A percentile compares a stretch with the other conserved stretches of the same genome.
These are phyloP conservation scores for Erodium trifolium DNA, from an alignment of 441 rosid species.

Conservation along the genomic window DNA sequence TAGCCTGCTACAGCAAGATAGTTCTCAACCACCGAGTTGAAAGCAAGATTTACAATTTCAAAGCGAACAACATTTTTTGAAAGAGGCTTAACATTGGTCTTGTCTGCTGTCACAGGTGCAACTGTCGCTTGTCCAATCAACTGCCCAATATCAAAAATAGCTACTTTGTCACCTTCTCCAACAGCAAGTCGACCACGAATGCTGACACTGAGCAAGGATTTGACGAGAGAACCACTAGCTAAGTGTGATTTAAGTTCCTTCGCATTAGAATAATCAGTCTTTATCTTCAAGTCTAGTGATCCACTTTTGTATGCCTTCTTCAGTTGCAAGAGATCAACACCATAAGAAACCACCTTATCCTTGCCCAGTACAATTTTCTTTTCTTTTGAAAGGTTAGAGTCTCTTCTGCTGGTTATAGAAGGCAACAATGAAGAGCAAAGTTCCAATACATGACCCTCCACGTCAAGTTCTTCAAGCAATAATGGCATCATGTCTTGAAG, in stretches of 20 bases:
- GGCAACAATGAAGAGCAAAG: constrained; percentile 78
- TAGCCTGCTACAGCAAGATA: constrained; percentile 98
- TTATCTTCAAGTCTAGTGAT: constrained; percentile 93
- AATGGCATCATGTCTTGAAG: constrained; percentile 54
- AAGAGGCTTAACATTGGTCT: constrained; percentile 93
- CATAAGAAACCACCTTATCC: constrained; percentile 80
- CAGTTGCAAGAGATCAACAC: constrained; percentile 80
- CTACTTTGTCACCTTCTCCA: constrained; percentile 99
- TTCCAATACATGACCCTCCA: constrained; percentile 71
- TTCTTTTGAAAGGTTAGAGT: constrained; percentile 60
- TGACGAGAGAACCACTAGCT: constrained; percentile 87
- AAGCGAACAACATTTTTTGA: constrained; percentile 96
- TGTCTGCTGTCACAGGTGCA: constrained; percentile 95
- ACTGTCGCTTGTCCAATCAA: constrained; percentile 90
- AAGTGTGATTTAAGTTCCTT: constrained; percentile 93
- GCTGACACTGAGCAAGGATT: constrained; percentile 95
- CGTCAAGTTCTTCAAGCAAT: constrained; percentile 75
- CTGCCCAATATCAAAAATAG: constrained; percentile 95
- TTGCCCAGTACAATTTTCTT: constrained; percentile 63
- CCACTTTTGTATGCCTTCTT: constrained; percentile 99
- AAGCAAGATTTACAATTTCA: constrained; percentile 92
- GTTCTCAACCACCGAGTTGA: constrained; percentile 81
- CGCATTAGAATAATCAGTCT: constrained; percentile 95
- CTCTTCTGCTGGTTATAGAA: constrained; percentile 73
- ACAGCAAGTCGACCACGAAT: constrained; percentile 98